Percentiles rank a stretch among this genome's conserved stretches.
Conservation (phyloP, 2,329 filamentous ascomycete species). For the Albifimbria verrucaria region DNA sequence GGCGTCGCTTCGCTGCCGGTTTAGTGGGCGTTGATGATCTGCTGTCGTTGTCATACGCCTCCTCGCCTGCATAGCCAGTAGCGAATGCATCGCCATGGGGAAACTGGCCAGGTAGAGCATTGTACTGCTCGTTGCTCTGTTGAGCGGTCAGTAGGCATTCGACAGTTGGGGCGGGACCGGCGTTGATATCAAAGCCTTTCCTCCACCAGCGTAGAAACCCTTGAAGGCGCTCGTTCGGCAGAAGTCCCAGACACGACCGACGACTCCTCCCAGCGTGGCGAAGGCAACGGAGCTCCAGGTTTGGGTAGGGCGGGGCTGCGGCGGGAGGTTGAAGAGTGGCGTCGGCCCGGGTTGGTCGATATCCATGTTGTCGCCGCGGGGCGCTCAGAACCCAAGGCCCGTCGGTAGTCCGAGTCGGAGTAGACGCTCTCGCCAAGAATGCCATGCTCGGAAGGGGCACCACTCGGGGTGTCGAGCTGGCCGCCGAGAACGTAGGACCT, state of each 20-base stretch:
- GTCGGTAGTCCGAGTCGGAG: constrained; percentile 55
- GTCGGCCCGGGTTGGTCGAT: constrained; percentile 27
- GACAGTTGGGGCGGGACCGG: constrained; percentile 13
- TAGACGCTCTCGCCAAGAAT: constrained; percentile 52
- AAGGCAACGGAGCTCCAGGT: constrained; percentile 60
- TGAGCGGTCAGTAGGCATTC: constrained; percentile 10
- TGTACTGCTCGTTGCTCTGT: constrained; percentile 11
- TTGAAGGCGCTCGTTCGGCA: constrained; percentile 72
- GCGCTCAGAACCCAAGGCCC: constrained; percentile 47
- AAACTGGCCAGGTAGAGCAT: constrained; percentile 24
- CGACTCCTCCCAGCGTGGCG: constrained; percentile 61
- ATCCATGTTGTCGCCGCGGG: constrained; percentile 31
- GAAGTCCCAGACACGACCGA: constrained; percentile 81
- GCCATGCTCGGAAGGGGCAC: constrained; percentile 25
- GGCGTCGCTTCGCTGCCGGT: constrained; percentile 51
- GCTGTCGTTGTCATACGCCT: constrained; percentile 26
- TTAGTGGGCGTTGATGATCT: constrained; percentile 38
- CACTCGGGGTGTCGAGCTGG: constrained; percentile 48
- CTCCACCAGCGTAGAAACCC: constrained; percentile 85
- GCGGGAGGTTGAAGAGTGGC: constrained; percentile 27
- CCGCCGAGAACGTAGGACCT: constrained; percentile 48
- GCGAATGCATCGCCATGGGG: constrained; percentile 25
- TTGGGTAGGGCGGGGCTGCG: constrained; percentile 24
- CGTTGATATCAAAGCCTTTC: constrained; percentile 62
- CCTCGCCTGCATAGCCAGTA: constrained; percentile 7